phyloP scores from a whole-genome alignment of 2,329 filamentous ascomycete genomes.

The Claviceps sp. region DNA sequence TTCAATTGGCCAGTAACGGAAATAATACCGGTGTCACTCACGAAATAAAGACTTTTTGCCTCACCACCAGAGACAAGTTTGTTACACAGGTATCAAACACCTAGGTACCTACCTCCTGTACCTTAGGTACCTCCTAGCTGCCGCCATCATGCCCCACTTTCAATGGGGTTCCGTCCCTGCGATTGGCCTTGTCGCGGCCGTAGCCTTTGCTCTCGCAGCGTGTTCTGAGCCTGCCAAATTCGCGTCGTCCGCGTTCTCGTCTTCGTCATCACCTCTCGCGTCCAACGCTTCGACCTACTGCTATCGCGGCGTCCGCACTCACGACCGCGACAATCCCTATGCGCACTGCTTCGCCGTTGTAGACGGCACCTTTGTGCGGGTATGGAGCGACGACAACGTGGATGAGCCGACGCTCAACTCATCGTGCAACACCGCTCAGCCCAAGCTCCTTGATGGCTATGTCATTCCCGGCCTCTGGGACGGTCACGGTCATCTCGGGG shows the following conservation, averaged over 20 bases:
- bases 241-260: neutral
- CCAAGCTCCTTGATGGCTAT: constrained; percentile 25
- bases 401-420: constrained; percentile 8
- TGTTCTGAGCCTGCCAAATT: constrained; percentile 14
- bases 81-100: too few species aligned
- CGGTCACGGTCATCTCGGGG: constrained; percentile 53
- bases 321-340: constrained; percentile 20
- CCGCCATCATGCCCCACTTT: constrained; percentile 5
- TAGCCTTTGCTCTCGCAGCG: constrained; percentile 20
- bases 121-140: too few species aligned
- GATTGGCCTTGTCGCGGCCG: constrained; percentile 11
- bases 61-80: too few species aligned
- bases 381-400: constrained; percentile 25
- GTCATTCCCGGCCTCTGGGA: constrained; percentile 59
- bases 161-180: constrained; percentile 20
- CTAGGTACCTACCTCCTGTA: too few species aligned
- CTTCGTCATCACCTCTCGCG: neutral
- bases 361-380: constrained; percentile 35
- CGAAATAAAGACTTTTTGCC: too few species aligned
- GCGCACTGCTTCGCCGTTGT: constrained; percentile 43
- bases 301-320: constrained; percentile 26
- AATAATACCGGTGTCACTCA: too few species aligned
- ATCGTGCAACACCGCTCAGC: neutral
- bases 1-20: too few species aligned
- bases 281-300: constrained; percentile 19